Base-by-base conservation (phyloP, 805 yeast species). In the Saturnispora ahearnii region DNA sequence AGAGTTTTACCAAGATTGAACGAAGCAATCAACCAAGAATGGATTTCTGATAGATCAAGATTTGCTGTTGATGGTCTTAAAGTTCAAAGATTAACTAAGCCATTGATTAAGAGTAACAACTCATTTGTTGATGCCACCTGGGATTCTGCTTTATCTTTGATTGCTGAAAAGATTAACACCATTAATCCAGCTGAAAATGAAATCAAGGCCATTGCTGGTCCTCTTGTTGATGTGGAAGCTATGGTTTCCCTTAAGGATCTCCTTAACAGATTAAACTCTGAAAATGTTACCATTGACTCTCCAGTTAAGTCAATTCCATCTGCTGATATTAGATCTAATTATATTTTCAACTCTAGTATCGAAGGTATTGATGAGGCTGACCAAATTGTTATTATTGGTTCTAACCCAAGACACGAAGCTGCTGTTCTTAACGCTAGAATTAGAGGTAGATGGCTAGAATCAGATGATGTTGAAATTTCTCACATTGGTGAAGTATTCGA, bases 321-420 rank as follows among this genome's bases (percentile, higher is more conserved):
- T 41, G 76, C 78, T 47, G 91, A 86, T 62, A 63, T 86, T 59
- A 81, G 95, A 66, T 76, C 93, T 15, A 83, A 84, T 71, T 87
- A 84, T 66, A 70, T 81, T 47, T 87, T 87, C 76, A 87, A 86
- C 76, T 77, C 95, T 12, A 73, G 86, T 40, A 80, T 87, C 54
- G 81, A 77, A 49, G 93, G 93, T 42, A 76, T 87, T 55, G 93
- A 85, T 65, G 83, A 81, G 52, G 89, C 95, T 48, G 96, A 87
- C 62, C 87, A 78, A 58, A 82, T 87, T 54, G 73, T 87, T 61
- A 73, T 87, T 53, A 78, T 87, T 51, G 96, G 96, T 54, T 81
- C 96, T 43, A 87, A 87, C 72, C 95, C 95, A 52, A 78, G 96
- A 63, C 88, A 77, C 63, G 96, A 87, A 71, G 96, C 95, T 52